Evolutionary conservation across 2,329 filamentous ascomycete genomes (phyloP).

Genomic region (Chaetomium olivaceum): DNA sequence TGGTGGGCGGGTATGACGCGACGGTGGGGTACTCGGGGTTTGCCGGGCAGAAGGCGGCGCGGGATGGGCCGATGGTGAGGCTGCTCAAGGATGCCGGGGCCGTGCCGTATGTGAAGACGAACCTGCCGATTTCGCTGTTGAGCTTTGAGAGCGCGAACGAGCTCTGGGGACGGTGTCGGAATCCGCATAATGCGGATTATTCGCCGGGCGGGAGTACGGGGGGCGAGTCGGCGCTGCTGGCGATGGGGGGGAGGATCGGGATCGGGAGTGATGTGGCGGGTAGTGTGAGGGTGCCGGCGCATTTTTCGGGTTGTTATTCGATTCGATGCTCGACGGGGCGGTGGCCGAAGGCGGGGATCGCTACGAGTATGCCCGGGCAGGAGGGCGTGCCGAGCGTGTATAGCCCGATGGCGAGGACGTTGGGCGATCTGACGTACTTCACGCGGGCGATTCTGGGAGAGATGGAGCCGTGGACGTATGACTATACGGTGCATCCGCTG

Average conservation of each 20-base stretch:
- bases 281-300: constrained; percentile 81
- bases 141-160: constrained; percentile 79
- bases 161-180: constrained; percentile 79
- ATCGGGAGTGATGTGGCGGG: constrained; percentile 91
- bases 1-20: constrained; percentile 79
- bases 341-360: constrained; percentile 83
- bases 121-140: constrained; percentile 80
- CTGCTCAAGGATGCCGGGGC: constrained; percentile 86
- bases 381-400: constrained; percentile 88
- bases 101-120: constrained; percentile 91
- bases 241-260: constrained; percentile 80
- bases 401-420: constrained; percentile 86
- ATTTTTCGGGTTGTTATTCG: constrained; percentile 87
- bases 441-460: constrained; percentile 68
- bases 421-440: constrained; percentile 83
- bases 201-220: constrained; percentile 88
- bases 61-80: constrained; percentile 72
- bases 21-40: constrained; percentile 78
- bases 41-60: constrained; percentile 62
- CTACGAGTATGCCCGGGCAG: constrained; percentile 88
- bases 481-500: constrained; percentile 83
- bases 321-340: constrained; percentile 84
- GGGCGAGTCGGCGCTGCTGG: constrained; percentile 79
- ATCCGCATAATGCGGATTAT: constrained; percentile 82
- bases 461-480: constrained; percentile 88